Evolutionary conservation across 2,329 filamentous ascomycete genomes (phyloP), one percentile per base, ranked within the genome.

Genomic region (Fusarium musae): DNA sequence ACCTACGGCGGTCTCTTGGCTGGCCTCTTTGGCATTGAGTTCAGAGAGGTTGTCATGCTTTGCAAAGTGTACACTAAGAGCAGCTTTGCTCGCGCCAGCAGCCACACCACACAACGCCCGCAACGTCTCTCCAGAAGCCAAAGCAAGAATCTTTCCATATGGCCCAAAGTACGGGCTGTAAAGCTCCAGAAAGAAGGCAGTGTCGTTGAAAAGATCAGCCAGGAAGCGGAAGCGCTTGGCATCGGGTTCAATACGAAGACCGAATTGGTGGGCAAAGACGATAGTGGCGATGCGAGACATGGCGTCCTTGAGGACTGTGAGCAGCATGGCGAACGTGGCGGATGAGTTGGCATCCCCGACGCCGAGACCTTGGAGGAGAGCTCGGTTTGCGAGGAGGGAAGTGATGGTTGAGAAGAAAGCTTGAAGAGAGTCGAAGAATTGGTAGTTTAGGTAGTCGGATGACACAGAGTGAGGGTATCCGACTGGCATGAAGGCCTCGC

Each of bases 1-100:
- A 5, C 94, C 96, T 63, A 99, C 93, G 26, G 97, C 91, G 0
- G 96, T 98, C 83, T 98, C 96, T 83, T 98, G 96, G 74, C 93
- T 97, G 17, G 95, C 95, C 80, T 98, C 96, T 88, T 97, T 91
- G 63, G 96, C 95, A 83, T 98, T 98, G 63, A 99, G 87, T 81
- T 98, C 96, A 4, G 94, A 96, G 49, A 98, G 84, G 80, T 98
- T 98, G 42, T 94, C 93, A 79, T 91, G 91, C 74, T 87, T 90
- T 13, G 96, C 95, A 85, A 99, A 98, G 83, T 99, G 96, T 16
- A 94, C 93, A 79, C 93, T 96, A 75, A 99, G 84, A 69, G 93
- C 95, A 4, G 96, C 96, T 82, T 98, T 98, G 72, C 93, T 93
- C 61, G 94, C 95, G 17, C 93, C 94, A 2, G 94, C 96, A 1